Conservation (phyloP, 768 basidiomycete genomes). For the Mycena indigotica region DNA sequence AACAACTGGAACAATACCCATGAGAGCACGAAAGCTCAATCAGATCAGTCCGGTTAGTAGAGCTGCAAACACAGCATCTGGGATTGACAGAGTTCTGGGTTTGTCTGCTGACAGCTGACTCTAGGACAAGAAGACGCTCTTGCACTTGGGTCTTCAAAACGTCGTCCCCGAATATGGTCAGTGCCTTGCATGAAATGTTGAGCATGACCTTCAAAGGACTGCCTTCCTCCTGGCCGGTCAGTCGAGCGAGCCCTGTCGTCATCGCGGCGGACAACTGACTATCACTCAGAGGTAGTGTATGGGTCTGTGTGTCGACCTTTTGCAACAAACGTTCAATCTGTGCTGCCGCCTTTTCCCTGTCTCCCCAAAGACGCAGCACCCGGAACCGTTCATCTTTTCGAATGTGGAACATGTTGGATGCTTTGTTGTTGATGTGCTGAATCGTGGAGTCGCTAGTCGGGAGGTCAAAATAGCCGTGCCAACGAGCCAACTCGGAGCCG, state of each 20-base stretch:
- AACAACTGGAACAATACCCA: conserved; percentile 14
- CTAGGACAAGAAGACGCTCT: too few relatives aligned
- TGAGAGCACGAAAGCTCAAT: conserved; percentile 17
- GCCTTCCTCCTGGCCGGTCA: conserved; percentile 9
- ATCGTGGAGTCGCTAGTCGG: conserved; percentile 9
- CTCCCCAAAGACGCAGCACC: conserved; percentile 19
- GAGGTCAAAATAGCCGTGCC: conserved; percentile 19
- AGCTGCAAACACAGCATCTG: conserved; percentile 14
- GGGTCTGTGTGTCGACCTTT: conserved; percentile 7
- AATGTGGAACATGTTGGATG: conserved; percentile 9
- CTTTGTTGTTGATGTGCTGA: conserved; percentile 6
- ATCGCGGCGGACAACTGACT: conserved; percentile 1
- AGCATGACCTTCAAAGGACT: conserved; percentile 10
- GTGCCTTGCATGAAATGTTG: neutral
- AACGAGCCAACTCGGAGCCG: conserved; percentile 8
- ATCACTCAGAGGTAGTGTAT: neutral
- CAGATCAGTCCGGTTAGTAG: neutral
- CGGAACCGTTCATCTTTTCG: conserved; percentile 6
- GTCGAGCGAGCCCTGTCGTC: conserved; percentile 2
- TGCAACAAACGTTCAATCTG: conserved; percentile 14
- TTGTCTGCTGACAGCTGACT: too few relatives aligned
- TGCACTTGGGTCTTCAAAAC: too few relatives aligned
- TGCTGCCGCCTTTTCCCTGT: conserved; percentile 6
- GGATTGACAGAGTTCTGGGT: neutral
- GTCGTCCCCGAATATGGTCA: conserved; percentile 17